Percentiles rank a stretch among this genome's conserved stretches.
Conservation (phyloP, 805 yeast genomes). For the Zygoascus ofunaensis region DNA sequence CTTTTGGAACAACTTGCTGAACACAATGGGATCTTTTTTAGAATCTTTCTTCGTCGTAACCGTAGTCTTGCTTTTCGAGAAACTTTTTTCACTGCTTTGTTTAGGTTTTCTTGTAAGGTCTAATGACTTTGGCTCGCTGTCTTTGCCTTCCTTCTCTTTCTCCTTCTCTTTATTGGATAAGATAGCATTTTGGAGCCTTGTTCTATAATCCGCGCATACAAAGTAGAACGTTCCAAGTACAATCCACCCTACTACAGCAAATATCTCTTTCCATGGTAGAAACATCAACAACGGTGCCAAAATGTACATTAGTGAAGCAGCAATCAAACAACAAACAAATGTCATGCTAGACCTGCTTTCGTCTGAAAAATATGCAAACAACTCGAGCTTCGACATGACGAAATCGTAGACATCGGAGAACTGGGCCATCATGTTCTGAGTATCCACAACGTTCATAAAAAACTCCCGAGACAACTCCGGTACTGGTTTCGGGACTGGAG, state of each 20-base stretch:
- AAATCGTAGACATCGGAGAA: constrained; percentile 58
- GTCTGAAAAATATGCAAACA: constrained; percentile 55
- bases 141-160: neutral
- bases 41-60: too few relatives aligned
- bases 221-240: constrained; percentile 8
- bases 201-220: neutral
- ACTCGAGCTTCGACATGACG: constrained; percentile 38
- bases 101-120: neutral
- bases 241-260: constrained; percentile 44
- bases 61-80: neutral
- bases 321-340: constrained; percentile 31
- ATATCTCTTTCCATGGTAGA: constrained; percentile 31
- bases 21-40: neutral
- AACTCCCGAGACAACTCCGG: constrained; percentile 76
- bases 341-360: constrained; percentile 43
- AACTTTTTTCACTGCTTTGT: too few relatives aligned
- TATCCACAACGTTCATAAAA: constrained; percentile 66
- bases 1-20: neutral
- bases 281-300: constrained; percentile 23
- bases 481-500: constrained; percentile 56
- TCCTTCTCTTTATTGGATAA: neutral
- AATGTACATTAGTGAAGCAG: constrained; percentile 26
- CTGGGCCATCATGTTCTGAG: constrained; percentile 69
- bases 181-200: neutral
- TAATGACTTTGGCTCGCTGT: neutral